A percentile compares a stretch with the other conserved stretches of the same genome.
Evolutionary conservation across 1,284 basidiomycete species (phyloP).

Genomic region (Schizophyllum commune): DNA sequence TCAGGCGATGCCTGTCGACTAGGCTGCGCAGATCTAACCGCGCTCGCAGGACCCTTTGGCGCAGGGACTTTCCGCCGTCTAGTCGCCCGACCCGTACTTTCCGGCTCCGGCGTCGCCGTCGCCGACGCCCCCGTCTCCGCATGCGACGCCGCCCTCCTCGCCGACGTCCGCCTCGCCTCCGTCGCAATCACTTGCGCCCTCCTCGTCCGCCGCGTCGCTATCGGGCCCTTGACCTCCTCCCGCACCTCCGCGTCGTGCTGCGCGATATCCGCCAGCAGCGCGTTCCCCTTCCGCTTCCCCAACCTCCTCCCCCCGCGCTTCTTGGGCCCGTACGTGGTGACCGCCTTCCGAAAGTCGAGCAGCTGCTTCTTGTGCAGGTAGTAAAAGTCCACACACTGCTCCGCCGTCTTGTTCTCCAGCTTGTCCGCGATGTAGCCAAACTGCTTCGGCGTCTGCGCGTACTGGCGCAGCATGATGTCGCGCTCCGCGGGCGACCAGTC

Average conservation of each 20-base stretch:
- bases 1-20: neutral
- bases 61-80: slow-evolving; percentile 30
- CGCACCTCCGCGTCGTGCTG: slow-evolving; percentile 65
- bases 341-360: slow-evolving; percentile 78
- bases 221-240: slow-evolving; percentile 17
- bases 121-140: slow-evolving; percentile 38
- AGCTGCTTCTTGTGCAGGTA: slow-evolving; percentile 89
- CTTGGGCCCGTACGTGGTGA: slow-evolving; percentile 56
- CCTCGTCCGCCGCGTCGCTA: slow-evolving; percentile 23
- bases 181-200: slow-evolving; percentile 29
- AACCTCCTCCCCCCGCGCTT: slow-evolving; percentile 52
- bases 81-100: slow-evolving; percentile 30
- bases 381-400: slow-evolving; percentile 91
- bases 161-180: slow-evolving; percentile 17
- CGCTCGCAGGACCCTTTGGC: slow-evolving; percentile 19
- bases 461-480: slow-evolving; percentile 73
- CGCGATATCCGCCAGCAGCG: slow-evolving; percentile 69
- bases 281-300: slow-evolving; percentile 71
- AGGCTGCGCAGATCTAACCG: slow-evolving; percentile 21
- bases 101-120: slow-evolving; percentile 65
- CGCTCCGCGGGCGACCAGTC: slow-evolving; percentile 90
- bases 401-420: slow-evolving; percentile 79
- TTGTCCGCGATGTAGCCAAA: slow-evolving; percentile 83
- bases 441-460: slow-evolving; percentile 85
- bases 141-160: slow-evolving; percentile 26